Evolutionary conservation across 1,284 basidiomycete species (phyloP).

Genomic region (Trametes polyzona): DNA sequence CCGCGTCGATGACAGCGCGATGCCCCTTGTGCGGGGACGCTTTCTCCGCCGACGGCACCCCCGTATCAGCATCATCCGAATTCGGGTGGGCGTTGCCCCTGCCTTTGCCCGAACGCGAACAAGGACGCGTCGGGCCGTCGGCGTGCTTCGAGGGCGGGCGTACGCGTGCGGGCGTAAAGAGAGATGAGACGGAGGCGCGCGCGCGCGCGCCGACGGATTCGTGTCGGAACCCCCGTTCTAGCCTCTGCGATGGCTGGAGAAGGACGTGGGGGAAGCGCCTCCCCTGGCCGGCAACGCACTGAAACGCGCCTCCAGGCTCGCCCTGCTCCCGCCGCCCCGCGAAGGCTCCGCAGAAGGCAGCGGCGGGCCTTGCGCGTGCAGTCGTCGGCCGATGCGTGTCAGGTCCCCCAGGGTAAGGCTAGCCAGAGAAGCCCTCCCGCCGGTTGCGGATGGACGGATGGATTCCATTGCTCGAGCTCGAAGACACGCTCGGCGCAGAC

Average conservation of each 20-base stretch:
- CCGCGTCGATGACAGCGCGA: slow-evolving; percentile 21
- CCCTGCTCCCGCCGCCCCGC: no score
- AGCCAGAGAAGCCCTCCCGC: not conserved
- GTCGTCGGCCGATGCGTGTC: not conserved
- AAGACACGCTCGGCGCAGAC: not conserved
- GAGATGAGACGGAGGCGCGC: no score
- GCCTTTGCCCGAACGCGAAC: no score
- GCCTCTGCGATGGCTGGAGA: slow-evolving; percentile 15
- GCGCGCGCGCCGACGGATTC: slow-evolving; percentile 17
- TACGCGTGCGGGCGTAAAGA: slow-evolving; percentile 24
- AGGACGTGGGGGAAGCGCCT: no score
- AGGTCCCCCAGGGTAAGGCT: no score
- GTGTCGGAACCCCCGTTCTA: slow-evolving; percentile 11
- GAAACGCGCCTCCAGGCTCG: slow-evolving; percentile 19
- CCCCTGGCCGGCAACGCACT: slow-evolving; percentile 17
- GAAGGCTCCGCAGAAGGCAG: not conserved
- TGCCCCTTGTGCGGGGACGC: slow-evolving; percentile 13
- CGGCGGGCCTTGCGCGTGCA: not conserved
- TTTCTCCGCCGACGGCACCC: slow-evolving; percentile 21
- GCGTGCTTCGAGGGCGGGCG: no score
- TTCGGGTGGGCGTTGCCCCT: no score
- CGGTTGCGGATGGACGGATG: no score
- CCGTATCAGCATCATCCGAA: no score
- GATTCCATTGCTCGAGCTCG: slow-evolving; percentile 15
- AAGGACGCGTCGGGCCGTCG: no score